Evolutionary conservation across 345 rosid genomes (phyloP).

Genomic region (Citrus unshiu): DNA sequence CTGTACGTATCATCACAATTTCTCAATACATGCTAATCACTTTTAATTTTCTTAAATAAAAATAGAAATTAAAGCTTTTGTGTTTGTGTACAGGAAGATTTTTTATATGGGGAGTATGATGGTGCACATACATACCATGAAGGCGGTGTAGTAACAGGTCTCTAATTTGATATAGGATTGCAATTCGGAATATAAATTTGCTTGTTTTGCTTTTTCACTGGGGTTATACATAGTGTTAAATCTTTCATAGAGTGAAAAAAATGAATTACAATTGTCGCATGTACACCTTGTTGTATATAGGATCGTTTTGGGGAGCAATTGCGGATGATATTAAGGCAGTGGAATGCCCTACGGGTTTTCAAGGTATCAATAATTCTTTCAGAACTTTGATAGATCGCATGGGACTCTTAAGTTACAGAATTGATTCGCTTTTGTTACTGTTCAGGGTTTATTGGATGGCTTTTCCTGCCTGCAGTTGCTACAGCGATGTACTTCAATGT

Average conservation of each 20-base stretch:
- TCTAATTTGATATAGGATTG: background rate
- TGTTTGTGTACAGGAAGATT: conserved; percentile 59
- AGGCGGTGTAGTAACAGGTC: conserved; percentile 49
- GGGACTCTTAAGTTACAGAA: background rate
- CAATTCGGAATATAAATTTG: background rate
- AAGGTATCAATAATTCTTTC: conserved; percentile 34
- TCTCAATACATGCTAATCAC: background rate
- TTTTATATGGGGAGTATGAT: conserved; percentile 68
- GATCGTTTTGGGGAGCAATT: conserved; percentile 71
- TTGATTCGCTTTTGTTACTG: background rate
- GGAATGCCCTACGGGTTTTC: conserved; percentile 77
- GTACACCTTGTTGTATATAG: conserved; percentile 16
- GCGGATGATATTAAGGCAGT: conserved; percentile 56
- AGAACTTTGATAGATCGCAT: background rate
- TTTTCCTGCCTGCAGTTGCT: conserved; percentile 82
- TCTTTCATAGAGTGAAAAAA: background rate
- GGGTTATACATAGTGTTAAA: background rate
- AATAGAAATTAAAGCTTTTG: background rate
- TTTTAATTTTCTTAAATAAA: too few species aligned
- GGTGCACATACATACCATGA: conserved; percentile 80
- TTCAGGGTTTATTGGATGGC: conserved; percentile 74
- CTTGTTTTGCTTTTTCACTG: background rate
- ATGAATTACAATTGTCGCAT: background rate
- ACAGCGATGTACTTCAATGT: conserved; percentile 65
- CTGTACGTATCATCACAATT: conserved; percentile 27